Base-by-base conservation (phyloP, 768 basidiomycete genomes). In the Pleurotus djamor region DNA sequence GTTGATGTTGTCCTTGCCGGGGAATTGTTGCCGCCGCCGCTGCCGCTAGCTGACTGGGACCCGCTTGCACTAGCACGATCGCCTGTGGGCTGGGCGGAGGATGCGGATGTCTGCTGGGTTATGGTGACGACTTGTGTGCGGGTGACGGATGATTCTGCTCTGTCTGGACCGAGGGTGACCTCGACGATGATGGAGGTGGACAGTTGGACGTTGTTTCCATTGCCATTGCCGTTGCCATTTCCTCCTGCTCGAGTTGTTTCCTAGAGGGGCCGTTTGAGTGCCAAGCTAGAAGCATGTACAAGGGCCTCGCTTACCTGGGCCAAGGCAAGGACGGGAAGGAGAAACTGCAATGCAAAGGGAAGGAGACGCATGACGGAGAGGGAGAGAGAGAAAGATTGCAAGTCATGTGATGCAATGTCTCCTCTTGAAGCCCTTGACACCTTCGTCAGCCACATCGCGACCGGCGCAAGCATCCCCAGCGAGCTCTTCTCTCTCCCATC, bases 401-500 rank as follows among this genome's bases (percentile, higher is more conserved):
- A 34, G 38, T 13, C 54, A 16, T 7, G 12, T 50, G 5, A 17
- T 12, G 49, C 10, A 17, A 5, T 13, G 49, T 17, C 10, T 32
- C 16, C 21, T 50, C 21, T 28, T 28, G 21, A 28, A 28, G 21
- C 21, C 3, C 21, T 28, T 16, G 28, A 50, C 17, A 50, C 9
- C 6, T 9, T 58, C 45, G 56, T 58, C 44, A 45, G 43, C 37
- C n/a, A 36, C 32, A 32, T 51, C 59, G 35, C 43, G 56, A 36
- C 54, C 47, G 13, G 61, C 83, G 60, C 64, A 73, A 2, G 66
- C 73, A 5, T 92, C 41, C 88, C 89, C 0, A 73, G 77, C 0
- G 80, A 87, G 68, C 77, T 91, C 49, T 64, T 91, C 59, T 89
- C 88, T 1, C 69, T 69, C 4, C 74, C 83, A 16, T 81, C 90